Evolutionary conservation across 2,329 filamentous ascomycete genomes (phyloP).

Genomic region (Apiospora saccharicola): DNA sequence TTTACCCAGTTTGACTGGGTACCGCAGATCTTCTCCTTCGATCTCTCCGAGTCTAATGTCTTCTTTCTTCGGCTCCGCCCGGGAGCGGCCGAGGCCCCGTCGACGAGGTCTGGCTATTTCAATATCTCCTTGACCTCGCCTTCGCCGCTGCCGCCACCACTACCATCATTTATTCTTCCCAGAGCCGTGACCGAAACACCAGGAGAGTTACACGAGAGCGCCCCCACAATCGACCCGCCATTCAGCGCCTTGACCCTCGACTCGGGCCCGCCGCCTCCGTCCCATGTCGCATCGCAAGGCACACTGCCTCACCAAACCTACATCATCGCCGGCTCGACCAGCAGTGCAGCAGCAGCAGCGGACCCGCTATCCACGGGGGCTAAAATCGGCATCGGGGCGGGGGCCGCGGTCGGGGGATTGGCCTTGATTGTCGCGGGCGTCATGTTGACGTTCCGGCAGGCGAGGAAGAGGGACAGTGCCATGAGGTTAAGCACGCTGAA

Average conservation of each 20-base stretch:
- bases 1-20: conserved; percentile 14
- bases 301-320: background rate
- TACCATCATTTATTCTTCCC: background rate
- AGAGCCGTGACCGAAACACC: background rate
- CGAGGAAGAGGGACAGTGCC: background rate
- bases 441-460: background rate
- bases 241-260: background rate
- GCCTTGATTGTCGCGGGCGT: background rate
- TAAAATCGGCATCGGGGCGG: background rate
- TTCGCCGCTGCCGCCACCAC: background rate
- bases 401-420: background rate
- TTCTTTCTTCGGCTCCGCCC: conserved; percentile 1
- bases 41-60: conserved; percentile 4
- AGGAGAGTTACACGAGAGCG: background rate
- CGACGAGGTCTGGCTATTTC: background rate
- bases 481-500: background rate
- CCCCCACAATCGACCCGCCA: background rate
- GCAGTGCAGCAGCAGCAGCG: background rate
- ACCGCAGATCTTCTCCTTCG: conserved; percentile 14
- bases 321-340: background rate
- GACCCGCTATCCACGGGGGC: conserved; percentile 1
- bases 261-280: background rate
- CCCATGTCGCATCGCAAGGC: background rate
- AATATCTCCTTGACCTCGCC: background rate
- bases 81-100: background rate